Evolutionary conservation across 345 rosid species (phyloP).

Genomic region (Euphorbia pulcherrima): DNA sequence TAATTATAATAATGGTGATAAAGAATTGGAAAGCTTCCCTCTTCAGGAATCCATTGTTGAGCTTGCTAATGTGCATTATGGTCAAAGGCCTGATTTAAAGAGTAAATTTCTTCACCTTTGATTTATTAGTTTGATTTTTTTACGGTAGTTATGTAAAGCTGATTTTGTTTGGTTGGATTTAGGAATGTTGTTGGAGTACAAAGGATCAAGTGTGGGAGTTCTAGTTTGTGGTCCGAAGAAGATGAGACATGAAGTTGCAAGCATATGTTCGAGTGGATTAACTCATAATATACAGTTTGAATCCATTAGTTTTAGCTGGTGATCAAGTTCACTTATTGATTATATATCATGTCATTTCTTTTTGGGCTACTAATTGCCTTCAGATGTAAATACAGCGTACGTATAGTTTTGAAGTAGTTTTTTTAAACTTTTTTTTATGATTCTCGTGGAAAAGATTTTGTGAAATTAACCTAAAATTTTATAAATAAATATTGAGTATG

Average conservation of each 20-base stretch:
- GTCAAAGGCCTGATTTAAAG: constrained; percentile 61
- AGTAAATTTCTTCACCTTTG: constrained; percentile 41
- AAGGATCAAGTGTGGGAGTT: constrained; percentile 60
- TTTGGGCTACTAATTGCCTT: too few relatives aligned
- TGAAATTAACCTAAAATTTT: too few relatives aligned
- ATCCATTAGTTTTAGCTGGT: constrained; percentile 78
- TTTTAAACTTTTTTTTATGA: too few relatives aligned
- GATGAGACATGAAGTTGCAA: constrained; percentile 68
- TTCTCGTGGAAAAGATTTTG: too few relatives aligned
- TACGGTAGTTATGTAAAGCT: background rate
- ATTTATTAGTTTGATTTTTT: background rate
- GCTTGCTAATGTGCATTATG: constrained; percentile 48
- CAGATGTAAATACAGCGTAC: too few relatives aligned
- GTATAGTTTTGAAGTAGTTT: too few relatives aligned
- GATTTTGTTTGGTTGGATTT: constrained; percentile 9
- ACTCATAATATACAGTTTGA: constrained; percentile 57
- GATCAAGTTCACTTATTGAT: constrained; percentile 11
- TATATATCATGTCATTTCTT: too few relatives aligned
- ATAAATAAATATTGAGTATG: too few relatives aligned
- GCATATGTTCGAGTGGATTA: constrained; percentile 49
- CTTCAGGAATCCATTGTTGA: constrained; percentile 42
- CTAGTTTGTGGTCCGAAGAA: constrained; percentile 65
- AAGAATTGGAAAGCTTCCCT: constrained; percentile 60
- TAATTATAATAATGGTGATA: constrained; percentile 29
- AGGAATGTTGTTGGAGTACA: constrained; percentile 46